Evolutionary conservation across 495 filamentous ascomycete species (phyloP).

Genomic region (Rhypophila decipiens): DNA sequence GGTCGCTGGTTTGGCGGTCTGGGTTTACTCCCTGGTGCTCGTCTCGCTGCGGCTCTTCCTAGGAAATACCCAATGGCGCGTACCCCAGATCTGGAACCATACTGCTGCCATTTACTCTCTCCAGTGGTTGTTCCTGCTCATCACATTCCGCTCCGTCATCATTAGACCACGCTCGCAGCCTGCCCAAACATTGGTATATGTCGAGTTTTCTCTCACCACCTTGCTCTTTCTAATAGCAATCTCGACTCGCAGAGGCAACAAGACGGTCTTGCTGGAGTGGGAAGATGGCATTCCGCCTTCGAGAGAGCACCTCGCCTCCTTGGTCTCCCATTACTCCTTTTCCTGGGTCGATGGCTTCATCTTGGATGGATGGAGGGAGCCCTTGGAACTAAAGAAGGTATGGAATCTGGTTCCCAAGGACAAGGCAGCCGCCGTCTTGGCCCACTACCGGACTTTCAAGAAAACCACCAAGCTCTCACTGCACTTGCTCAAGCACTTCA

Average conservation of each 20-base stretch:
- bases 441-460: conserved; percentile 75
- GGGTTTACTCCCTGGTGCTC: conserved; percentile 78
- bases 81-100: conserved; percentile 85
- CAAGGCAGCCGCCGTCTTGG: conserved; percentile 71
- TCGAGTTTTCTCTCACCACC: conserved; percentile 67
- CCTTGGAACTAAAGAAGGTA: conserved; percentile 73
- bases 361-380: conserved; percentile 82
- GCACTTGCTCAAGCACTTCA: conserved; percentile 82
- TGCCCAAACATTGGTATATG: conserved; percentile 54
- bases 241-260: conserved; percentile 86
- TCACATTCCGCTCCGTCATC: conserved; percentile 77
- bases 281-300: conserved; percentile 83
- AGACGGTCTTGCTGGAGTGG: conserved; percentile 75
- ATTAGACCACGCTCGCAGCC: conserved; percentile 66
- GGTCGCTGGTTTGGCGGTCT: conserved; percentile 58
- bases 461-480: conserved; percentile 76
- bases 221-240: conserved; percentile 68
- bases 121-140: conserved; percentile 70
- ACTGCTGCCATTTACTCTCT: conserved; percentile 78
- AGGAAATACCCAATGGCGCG: conserved; percentile 57
- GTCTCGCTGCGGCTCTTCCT: conserved; percentile 66
- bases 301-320: conserved; percentile 74
- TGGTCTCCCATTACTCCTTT: conserved; percentile 84
- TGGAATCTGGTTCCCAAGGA: conserved; percentile 89
- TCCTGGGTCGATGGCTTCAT: conserved; percentile 87